Percentiles rank a stretch among this genome's conserved stretches.
Conservation (phyloP, 768 basidiomycete species). For the Lactifluus volemus region DNA sequence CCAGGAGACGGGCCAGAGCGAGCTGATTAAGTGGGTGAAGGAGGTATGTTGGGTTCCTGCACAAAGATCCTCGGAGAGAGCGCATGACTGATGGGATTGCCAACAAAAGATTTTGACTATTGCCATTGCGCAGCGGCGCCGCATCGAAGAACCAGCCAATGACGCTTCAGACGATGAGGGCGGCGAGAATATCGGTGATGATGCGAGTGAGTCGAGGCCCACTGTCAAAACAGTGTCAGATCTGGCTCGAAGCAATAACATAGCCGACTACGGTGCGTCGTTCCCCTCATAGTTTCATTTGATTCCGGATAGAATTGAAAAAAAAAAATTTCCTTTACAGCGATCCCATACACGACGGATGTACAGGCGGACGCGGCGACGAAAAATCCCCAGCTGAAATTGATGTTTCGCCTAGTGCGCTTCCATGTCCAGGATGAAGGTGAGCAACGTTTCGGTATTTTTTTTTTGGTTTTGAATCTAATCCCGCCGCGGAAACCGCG, state of each 20-base stretch:
- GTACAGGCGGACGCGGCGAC: slow-evolving; percentile 70
- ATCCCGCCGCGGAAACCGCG: slow-evolving; percentile 7
- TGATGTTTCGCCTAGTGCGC: slow-evolving; percentile 72
- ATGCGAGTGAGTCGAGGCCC: neutral
- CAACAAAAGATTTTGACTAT: slow-evolving; percentile 46
- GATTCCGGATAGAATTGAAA: neutral
- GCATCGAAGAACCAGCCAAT: slow-evolving; percentile 55
- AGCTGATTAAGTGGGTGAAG: slow-evolving; percentile 71
- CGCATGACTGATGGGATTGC: slow-evolving; percentile 2
- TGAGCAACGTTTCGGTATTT: slow-evolving; percentile 25
- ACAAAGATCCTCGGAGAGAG: neutral
- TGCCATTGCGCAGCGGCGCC: slow-evolving; percentile 50
- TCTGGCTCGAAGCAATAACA: slow-evolving; percentile 63
- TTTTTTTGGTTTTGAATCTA: neutral
- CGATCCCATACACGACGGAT: slow-evolving; percentile 66
- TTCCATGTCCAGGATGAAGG: slow-evolving; percentile 64
- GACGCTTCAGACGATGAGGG: slow-evolving; percentile 30
- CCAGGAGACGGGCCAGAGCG: slow-evolving; percentile 51
- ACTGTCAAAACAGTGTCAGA: slow-evolving; percentile 42
- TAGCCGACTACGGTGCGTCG: slow-evolving; percentile 67
- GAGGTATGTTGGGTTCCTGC: slow-evolving; percentile 44
- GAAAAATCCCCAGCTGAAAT: slow-evolving; percentile 70
- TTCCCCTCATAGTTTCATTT: neutral
- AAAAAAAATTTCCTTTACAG: slow-evolving; percentile 32
- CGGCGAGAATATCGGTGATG: slow-evolving; percentile 22